Base-by-base conservation (phyloP, 2,329 filamentous ascomycete species). In the Emydomyces testavorans region DNA sequence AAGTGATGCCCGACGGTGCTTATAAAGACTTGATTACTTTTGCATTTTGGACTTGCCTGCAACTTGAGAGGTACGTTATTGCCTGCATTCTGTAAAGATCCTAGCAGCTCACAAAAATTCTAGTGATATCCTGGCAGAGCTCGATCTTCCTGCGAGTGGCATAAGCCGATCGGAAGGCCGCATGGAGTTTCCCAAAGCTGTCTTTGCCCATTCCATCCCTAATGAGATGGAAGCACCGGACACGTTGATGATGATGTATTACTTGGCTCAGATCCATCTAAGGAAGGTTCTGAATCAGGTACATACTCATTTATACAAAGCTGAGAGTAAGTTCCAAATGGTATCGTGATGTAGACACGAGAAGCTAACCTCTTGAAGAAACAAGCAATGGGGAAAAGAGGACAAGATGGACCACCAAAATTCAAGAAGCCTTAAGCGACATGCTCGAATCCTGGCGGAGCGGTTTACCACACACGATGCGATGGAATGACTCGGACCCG, bases 11-110 rank as follows among this genome's bases (percentile, higher is more conserved):
- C 23, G 59, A 63, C 11, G 58, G 59, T 1, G 52, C 55, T 4
- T 35, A 55, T 3, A 62, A 81, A 57, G 85, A 88, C 59, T 72
- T 82, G 49, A 72, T 83, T 29, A 72, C 83, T 11, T 75, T 93
- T 56, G 83, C 86, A 0, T 95, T 89, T 58, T 96, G 90, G 90
- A 92, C 89, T 6, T 94, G 86, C 61, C 70, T 95, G 53, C 90
- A 96, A 60, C 73, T 96, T 8, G 90, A 96, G 65, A 94, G 82
- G 83, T 86, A 64, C 56, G 65, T 40, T 53, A 7, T 15, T 15
- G 3, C 10, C 15, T 23, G 2, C 11, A 16, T 37, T 16, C 2
- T 3, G 3, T 38, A 1, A 13, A n/a, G n/a, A 7, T 46, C 54
- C 47, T 10, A 2, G 11, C 23, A 6, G 26, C 18, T 18, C 13